Evolutionary conservation across 164 flowering plant species (phyloP).

Genomic region (Santalum album): DNA sequence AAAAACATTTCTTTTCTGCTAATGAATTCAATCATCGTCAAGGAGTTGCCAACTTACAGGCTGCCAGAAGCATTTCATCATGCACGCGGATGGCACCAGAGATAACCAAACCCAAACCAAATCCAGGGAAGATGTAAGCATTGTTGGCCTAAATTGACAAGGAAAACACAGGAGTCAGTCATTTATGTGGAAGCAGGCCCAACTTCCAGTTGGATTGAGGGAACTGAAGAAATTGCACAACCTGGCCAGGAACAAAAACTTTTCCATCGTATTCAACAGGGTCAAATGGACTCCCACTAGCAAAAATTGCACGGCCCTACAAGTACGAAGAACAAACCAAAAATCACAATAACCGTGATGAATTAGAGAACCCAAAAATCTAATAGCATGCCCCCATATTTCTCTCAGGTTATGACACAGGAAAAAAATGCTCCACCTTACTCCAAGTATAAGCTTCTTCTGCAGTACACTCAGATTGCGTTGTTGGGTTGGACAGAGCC

Average conservation of each 20-base stretch:
- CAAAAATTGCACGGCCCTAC: slow-evolving; percentile 89
- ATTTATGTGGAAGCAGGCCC: too few species aligned
- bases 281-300: slow-evolving; percentile 96
- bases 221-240: slow-evolving; percentile 7
- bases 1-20: too few species aligned
- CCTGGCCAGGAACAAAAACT: slow-evolving; percentile 75
- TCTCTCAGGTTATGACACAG: neutral
- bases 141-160: slow-evolving; percentile 61
- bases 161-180: too few species aligned
- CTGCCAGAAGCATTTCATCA: slow-evolving; percentile 92
- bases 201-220: too few species aligned
- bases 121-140: slow-evolving; percentile 95
- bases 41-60: slow-evolving; percentile 46
- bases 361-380: neutral
- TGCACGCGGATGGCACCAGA: slow-evolving; percentile 96
- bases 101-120: slow-evolving; percentile 84
- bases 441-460: slow-evolving; percentile 92
- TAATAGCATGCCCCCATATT: neutral
- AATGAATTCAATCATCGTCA: neutral
- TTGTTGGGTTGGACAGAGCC: slow-evolving; percentile 92
- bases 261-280: slow-evolving; percentile 77
- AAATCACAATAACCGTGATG: neutral
- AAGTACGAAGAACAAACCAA: slow-evolving; percentile 3
- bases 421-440: slow-evolving; percentile 33
- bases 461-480: slow-evolving; percentile 94